These are phyloP conservation scores for Theileria luwenshuni DNA, from an alignment of 169 alveolate species.

Conservation along the genomic window DNA sequence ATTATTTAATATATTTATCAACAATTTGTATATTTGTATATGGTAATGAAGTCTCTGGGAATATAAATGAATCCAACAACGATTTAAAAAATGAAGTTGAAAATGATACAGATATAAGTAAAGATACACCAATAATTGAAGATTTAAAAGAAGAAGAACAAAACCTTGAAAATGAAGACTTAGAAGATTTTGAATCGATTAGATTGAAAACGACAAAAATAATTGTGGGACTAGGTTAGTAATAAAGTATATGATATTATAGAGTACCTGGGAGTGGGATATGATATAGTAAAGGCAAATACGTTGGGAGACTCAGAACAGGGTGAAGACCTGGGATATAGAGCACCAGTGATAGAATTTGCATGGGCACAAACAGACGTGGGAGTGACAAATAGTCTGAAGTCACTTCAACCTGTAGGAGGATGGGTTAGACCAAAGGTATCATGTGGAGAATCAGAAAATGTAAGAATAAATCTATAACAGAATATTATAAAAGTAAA, in stretches of 20 bases:
- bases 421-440: constrained; percentile 71
- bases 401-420: constrained; percentile 67
- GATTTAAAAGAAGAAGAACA: too few relatives aligned
- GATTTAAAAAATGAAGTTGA: not conserved
- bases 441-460: constrained; percentile 65
- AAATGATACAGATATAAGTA: not conserved
- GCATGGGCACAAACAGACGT: constrained; percentile 63
- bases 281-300: constrained; percentile 58
- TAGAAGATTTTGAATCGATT: constrained; percentile 11
- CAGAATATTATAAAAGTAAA: not conserved
- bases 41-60: not conserved
- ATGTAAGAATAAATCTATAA: constrained; percentile 14
- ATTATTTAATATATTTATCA: too few relatives aligned
- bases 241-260: not conserved
- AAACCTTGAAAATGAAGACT: not conserved
- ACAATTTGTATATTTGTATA: not conserved
- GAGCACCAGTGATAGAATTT: constrained; percentile 64
- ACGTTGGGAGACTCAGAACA: constrained; percentile 41
- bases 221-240: constrained; percentile 58
- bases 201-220: constrained; percentile 43
- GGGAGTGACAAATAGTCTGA: constrained; percentile 67
- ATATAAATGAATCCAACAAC: not conserved
- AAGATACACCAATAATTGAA: not conserved
- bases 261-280: constrained; percentile 69
- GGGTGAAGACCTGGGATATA: constrained; percentile 65